phyloP scores from a whole-genome alignment of 805 yeast genomes.

The Hanseniaspora nectarophila region DNA sequence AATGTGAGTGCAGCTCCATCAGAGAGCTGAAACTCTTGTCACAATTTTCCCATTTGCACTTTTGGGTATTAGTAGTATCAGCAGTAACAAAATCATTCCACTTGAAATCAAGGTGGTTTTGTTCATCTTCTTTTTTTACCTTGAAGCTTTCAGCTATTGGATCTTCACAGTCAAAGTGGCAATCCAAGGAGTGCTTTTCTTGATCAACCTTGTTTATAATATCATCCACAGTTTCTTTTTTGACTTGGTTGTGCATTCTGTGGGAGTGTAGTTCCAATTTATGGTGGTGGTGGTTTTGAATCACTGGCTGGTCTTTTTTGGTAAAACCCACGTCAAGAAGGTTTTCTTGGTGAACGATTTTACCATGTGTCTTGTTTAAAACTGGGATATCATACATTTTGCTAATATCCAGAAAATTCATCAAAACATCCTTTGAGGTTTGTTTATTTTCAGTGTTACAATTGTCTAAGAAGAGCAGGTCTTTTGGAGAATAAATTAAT shows the following conservation, averaged over 20 bases:
- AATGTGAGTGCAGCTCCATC: constrained; percentile 39
- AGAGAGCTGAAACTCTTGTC: constrained; percentile 31
- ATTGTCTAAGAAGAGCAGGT: constrained; percentile 8
- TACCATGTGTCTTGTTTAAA: constrained; percentile 22
- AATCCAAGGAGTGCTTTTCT: background rate
- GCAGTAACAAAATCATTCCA: constrained; percentile 10
- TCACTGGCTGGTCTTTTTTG: background rate
- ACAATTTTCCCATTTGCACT: constrained; percentile 66
- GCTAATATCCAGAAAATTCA: constrained; percentile 27
- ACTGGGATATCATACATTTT: constrained; percentile 28
- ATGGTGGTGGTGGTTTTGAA: constrained; percentile 30
- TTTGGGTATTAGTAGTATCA: constrained; percentile 17
- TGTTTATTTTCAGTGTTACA: constrained; percentile 3
- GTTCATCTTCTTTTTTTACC: constrained; percentile 34
- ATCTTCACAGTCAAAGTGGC: constrained; percentile 6
- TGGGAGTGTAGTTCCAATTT: constrained; percentile 30
- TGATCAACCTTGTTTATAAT: background rate
- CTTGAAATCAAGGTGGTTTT: background rate
- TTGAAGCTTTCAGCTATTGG: background rate
- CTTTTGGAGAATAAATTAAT: background rate
- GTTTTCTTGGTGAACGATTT: constrained; percentile 20
- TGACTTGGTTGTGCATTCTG: constrained; percentile 6
- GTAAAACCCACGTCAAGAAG: background rate
- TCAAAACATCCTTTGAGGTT: constrained; percentile 16
- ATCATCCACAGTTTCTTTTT: background rate